Conservation (phyloP, 139 green algal species). For the Trebouxia sp. region DNA sequence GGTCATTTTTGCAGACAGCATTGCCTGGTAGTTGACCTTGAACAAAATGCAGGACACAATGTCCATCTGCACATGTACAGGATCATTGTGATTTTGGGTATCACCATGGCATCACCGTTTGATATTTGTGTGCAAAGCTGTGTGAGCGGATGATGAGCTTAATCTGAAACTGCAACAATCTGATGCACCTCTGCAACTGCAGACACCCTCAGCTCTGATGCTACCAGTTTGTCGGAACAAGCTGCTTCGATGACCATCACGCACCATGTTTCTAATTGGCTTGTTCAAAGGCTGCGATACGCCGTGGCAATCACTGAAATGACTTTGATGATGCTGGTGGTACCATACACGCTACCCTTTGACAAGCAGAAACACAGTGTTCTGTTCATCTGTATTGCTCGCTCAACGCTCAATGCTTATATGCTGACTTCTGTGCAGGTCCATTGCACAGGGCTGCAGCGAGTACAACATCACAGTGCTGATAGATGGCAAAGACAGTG, state of each 20-base stretch:
- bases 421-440: slow-evolving; percentile 49
- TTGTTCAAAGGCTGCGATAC: neutral
- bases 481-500: slow-evolving; percentile 72
- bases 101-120: no score
- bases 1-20: no score
- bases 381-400: no score
- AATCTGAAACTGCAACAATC: slow-evolving; percentile 32
- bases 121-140: neutral
- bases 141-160: slow-evolving; percentile 16
- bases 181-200: slow-evolving; percentile 29
- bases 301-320: no score
- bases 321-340: no score
- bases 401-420: neutral
- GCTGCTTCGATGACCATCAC: no score
- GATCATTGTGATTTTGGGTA: no score
- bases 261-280: neutral
- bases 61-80: no score
- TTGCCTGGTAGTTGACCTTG: no score
- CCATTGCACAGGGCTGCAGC: slow-evolving; percentile 81
- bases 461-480: slow-evolving; percentile 99
- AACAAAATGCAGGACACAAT: no score
- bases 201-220: slow-evolving; percentile 28
- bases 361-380: no score
- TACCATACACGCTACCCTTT: no score
- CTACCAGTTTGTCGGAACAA: neutral